Percentiles rank a stretch among this genome's conserved stretches.
Evolutionary conservation across 2,329 filamentous ascomycete species (phyloP).

Genomic region (Aspergillus spinulosporus): DNA sequence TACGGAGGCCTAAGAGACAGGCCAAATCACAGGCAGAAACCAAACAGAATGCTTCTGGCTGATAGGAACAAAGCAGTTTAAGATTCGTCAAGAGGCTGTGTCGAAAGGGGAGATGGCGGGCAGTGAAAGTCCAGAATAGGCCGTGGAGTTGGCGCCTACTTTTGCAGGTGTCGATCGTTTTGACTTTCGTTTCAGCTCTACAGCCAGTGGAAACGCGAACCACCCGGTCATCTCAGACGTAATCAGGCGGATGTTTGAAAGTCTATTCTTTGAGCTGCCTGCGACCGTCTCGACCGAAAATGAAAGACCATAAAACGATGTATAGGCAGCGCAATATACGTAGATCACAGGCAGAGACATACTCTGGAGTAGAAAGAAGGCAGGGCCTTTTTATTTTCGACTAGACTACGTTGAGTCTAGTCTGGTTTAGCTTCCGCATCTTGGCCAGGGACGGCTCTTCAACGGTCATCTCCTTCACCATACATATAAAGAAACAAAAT

Average conservation of each 20-base stretch:
- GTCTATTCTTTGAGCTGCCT: neutral
- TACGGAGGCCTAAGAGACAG: conserved; percentile 9
- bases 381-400: neutral
- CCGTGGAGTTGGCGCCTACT: conserved; percentile 2
- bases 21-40: conserved; percentile 20
- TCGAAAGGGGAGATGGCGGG: conserved; percentile 2
- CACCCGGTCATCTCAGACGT: neutral
- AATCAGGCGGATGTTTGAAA: neutral
- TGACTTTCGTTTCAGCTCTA: neutral
- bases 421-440: neutral
- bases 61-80: neutral
- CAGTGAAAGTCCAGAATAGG: neutral
- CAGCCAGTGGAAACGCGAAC: neutral
- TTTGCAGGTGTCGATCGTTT: conserved; percentile 10
- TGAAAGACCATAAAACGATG: neutral
- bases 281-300: too few species aligned
- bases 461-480: neutral
- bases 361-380: neutral
- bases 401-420: neutral
- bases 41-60: conserved; percentile 12
- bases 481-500: too few species aligned
- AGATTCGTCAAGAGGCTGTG: conserved; percentile 13
- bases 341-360: neutral
- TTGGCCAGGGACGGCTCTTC: neutral
- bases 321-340: neutral